Evolutionary conservation across 495 filamentous ascomycete species (phyloP).

Genomic region (Neurospora sp.): DNA sequence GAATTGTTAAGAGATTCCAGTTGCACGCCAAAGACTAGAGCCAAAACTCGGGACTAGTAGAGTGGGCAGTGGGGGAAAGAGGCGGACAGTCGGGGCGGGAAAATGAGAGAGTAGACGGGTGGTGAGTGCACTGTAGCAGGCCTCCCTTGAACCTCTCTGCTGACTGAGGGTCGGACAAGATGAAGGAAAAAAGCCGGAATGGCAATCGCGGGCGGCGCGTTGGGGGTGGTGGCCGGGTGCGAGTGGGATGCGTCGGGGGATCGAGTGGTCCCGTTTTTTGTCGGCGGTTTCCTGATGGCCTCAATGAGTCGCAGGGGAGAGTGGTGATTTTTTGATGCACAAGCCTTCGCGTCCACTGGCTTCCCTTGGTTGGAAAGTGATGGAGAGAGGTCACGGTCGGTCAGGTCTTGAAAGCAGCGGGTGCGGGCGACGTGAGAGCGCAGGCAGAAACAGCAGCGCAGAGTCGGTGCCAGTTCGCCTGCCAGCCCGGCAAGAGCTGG

Average conservation of each 20-base stretch:
- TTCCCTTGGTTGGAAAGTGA: constrained; percentile 20
- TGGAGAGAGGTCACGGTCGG: constrained; percentile 41
- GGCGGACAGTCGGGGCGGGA: constrained; percentile 12
- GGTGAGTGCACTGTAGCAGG: constrained; percentile 17
- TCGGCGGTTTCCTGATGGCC: constrained; percentile 35
- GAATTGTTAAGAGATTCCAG: background rate
- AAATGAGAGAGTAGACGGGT: constrained; percentile 6
- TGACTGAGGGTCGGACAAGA: background rate
- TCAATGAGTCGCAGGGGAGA: constrained; percentile 41
- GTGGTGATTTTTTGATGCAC: constrained; percentile 47
- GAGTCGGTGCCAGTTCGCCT: background rate
- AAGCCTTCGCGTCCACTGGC: constrained; percentile 25
- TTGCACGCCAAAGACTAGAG: background rate
- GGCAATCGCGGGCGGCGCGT: constrained; percentile 14
- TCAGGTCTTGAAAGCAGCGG: background rate
- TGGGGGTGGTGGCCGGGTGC: constrained; percentile 16
- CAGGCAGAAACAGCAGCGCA: background rate
- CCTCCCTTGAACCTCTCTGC: background rate
- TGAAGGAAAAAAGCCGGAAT: constrained; percentile 6
- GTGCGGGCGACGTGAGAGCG: background rate
- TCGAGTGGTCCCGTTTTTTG: constrained; percentile 32
- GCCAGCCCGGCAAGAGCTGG: background rate
- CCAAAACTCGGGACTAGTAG: background rate
- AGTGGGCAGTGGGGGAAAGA: constrained; percentile 3
- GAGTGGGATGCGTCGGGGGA: constrained; percentile 22